Conservation (phyloP, 179 eudicot species). For the Heliamphora pulchella region DNA sequence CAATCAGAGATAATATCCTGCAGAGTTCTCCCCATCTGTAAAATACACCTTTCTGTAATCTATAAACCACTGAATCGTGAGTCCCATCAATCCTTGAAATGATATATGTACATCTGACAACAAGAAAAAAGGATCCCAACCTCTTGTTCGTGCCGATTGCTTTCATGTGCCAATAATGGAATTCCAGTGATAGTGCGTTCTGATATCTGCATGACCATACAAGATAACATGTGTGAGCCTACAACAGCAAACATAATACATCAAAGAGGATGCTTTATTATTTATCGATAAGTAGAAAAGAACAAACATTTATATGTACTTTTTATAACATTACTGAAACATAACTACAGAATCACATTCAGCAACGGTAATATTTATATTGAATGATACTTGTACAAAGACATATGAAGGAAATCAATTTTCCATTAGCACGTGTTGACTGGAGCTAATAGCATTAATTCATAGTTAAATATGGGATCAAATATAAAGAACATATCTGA, state of each 20-base stretch:
- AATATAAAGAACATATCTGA: no score
- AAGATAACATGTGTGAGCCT: conserved; percentile 1
- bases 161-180: conserved; percentile 66
- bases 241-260: neutral
- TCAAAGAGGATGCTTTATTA: no score
- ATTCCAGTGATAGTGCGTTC: conserved; percentile 44
- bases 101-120: neutral
- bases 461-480: no score
- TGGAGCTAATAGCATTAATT: no score
- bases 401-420: no score
- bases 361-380: no score
- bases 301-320: neutral
- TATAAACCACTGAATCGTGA: conserved; percentile 26
- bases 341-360: no score
- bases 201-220: conserved; percentile 42
- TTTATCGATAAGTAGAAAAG: neutral
- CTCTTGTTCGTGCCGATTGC: conserved; percentile 70
- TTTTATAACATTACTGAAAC: neutral
- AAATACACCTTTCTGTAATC: conserved; percentile 74
- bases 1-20: conserved; percentile 65
- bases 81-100: neutral
- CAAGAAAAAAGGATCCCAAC: conserved; percentile 28
- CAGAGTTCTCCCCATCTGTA: conserved; percentile 60
- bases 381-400: no score
- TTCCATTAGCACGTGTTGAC: no score